These are phyloP conservation scores for Diaporthe citri DNA, from an alignment of 2,329 filamentous ascomycete species.

Conservation along the genomic window DNA sequence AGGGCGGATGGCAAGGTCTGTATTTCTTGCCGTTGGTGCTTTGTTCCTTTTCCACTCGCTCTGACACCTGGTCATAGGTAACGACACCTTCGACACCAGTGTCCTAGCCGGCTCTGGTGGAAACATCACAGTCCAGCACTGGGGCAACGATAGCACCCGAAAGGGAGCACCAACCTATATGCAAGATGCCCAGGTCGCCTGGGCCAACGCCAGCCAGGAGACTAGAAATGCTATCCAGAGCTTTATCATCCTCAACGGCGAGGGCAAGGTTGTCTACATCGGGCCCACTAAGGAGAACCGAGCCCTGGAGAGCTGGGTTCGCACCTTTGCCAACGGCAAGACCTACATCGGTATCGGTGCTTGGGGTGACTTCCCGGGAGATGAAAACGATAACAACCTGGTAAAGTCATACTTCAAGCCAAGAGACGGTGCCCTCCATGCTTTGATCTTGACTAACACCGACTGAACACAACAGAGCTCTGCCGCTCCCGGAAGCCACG, in stretches of 20 bases:
- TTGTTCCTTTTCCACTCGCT: not conserved
- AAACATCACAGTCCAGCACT: conserved; percentile 15
- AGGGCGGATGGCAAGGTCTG: conserved; percentile 6
- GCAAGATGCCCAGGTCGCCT: conserved; percentile 15
- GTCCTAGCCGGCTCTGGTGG: conserved; percentile 14
- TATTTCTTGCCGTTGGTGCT: not conserved
- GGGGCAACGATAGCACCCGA: conserved; percentile 10
- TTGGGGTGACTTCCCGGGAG: conserved; percentile 50
- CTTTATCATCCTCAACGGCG: conserved; percentile 47
- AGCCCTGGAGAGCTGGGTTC: conserved; percentile 52
- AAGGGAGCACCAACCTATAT: conserved; percentile 9
- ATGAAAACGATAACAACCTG: conserved; percentile 50
- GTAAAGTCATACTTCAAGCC: not conserved
- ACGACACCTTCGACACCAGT: conserved; percentile 12
- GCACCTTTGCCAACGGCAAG: conserved; percentile 53
- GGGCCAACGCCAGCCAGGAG: conserved; percentile 44
- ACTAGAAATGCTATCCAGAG: conserved; percentile 49
- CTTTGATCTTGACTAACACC: not conserved
- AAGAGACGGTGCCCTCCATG: not conserved
- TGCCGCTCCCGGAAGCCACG: conserved; percentile 54
- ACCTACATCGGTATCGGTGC: conserved; percentile 56
- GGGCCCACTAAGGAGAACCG: conserved; percentile 51
- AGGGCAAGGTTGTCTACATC: conserved; percentile 50
- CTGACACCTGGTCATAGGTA: not conserved
- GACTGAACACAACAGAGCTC: conserved; percentile 45